Evolutionary conservation across 441 rosid genomes (phyloP), one percentile per base, ranked within the genome.

Genomic region (Populus trichocarpa): DNA sequence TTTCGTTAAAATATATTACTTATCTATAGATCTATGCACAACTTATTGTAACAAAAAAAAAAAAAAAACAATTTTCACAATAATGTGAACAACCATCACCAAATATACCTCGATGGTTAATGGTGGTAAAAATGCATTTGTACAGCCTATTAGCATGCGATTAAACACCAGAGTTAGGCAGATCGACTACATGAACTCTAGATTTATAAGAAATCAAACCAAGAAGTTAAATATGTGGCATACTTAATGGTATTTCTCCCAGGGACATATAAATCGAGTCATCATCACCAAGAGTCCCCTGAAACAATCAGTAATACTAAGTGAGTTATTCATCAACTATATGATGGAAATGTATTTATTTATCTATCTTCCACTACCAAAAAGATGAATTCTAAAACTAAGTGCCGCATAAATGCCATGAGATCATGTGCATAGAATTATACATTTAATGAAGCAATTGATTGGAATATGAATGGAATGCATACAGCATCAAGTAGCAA

Each of bases 171-270:
- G 33, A 46, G 22, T 20, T 69, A 59, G 70, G 67, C 61, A 70
- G 75, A 69, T 75, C 83, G 73, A 79, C 74, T 67, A 79, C 67
- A 71, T 73, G 78, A 22, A 69, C 36, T 74, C 75, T 33, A 76
- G 75, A 81, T 64, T 70, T 33, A 74, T 50, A 72, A 78, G 70
- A 78, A 83, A 80, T 65, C 67, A 81, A 81, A 80, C 32, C 23
- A 75, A 67, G 67, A 80, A 83, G 77, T 75, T 81, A 78, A 82
- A 79, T 50, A 83, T 78, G 81, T 71, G 70, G 75, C 97, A 83
- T 92, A 93, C 98, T 92, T 86, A 96, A 81, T 77, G 99, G 97
- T 89, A 96, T 94, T 89, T 96, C 99, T 57, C 93, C 99, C 16
- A 96, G 90, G 77, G 99, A 96, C 96, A 92, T 96, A 83, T 93